Conservation (phyloP, 2,329 filamentous ascomycete species). For the Penicillium sp. region DNA sequence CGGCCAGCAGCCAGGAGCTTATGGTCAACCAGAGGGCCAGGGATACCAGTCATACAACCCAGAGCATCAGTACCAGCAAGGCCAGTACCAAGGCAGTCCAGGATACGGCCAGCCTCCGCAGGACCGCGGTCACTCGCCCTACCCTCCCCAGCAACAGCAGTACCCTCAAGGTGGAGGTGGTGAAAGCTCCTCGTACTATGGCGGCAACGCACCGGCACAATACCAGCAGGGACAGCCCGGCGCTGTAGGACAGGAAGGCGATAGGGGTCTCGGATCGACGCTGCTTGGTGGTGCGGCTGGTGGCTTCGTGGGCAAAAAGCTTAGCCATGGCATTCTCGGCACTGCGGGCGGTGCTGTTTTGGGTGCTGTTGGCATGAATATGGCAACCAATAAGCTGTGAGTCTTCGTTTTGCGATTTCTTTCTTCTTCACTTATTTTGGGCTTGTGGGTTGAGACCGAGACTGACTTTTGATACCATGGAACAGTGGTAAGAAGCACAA, state of each 20-base stretch:
- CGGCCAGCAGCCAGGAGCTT: conserved; percentile 16
- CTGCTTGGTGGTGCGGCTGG: conserved; percentile 23
- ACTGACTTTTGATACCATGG: neutral
- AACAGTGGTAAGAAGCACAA: conserved; percentile 16
- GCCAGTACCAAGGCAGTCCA: conserved; percentile 13
- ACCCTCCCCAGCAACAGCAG: conserved; percentile 29
- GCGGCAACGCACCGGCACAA: conserved; percentile 14
- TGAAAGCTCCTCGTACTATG: conserved; percentile 36
- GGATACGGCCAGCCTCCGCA: conserved; percentile 28
- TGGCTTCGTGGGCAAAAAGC: conserved; percentile 21
- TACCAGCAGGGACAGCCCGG: conserved; percentile 24
- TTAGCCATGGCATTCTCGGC: conserved; percentile 17
- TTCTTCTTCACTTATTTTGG: neutral
- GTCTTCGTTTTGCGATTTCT: neutral
- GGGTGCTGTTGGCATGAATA: conserved; percentile 22
- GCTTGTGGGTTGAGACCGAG: neutral
- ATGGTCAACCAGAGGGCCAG: conserved; percentile 11
- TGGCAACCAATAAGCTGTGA: conserved; percentile 20
- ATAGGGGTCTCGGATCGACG: conserved; percentile 23
- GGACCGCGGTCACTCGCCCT: conserved; percentile 29
- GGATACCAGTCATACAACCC: conserved; percentile 15
- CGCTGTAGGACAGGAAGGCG: conserved; percentile 19
- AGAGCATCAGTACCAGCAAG: conserved; percentile 12
- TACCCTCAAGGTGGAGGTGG: conserved; percentile 28
- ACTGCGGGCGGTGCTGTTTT: conserved; percentile 21